Base-by-base conservation (phyloP, 352 stramenopile species). In the Phytopythium oedochilum region DNA sequence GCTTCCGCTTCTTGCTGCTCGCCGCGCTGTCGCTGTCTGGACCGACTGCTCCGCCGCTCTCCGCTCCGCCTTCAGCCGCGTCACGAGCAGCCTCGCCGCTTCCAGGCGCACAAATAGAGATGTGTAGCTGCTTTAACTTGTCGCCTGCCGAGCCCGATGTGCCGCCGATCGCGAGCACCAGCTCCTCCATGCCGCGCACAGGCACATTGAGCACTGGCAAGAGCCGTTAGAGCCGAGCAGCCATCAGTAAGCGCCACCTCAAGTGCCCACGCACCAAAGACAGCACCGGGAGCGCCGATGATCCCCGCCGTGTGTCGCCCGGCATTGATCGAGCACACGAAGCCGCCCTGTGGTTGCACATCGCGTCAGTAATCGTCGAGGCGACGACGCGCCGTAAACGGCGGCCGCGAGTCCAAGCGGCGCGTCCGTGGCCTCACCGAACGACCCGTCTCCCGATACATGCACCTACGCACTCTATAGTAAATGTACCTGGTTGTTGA, bases 301-400 rank as follows among this genome's bases (percentile, higher is more conserved):
- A 88, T 86, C 18, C 46, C 57, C 1, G 81, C 79, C 18, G 81
- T 88, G 62, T 92, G 66, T 20, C 85, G 68, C 23, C 80, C 71
- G 44, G 68, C 64, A 45, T 95, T 92, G 53, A 95, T 65, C n/a
- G 85, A 92, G 63, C 83, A 91, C 29, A 95, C 65, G 39, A 94
- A 92, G 25, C 71, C 77, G 46, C 78, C 82, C 73, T 92, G 43
- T 12, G 5, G n/a, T n/a, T n/a, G n/a, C n/a, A n/a, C n/a, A n/a
- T n/a, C n/a, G 22, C 39, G 39, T 46, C 40, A 28, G 43, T 14
- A 44, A 44, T 36, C 10, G 32, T 36, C 38, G 43, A 29, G 26
- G 43, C 43, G 23, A 22, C 26, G 34, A 29, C 43, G 23, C 42
- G 42, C 20, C 11, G 23, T 31, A 17, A 35, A 34, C 43, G 25